Evolutionary conservation across 805 yeast species (phyloP), one percentile per base, ranked within the genome.

Genomic region (Blastobotrys muscicola): DNA sequence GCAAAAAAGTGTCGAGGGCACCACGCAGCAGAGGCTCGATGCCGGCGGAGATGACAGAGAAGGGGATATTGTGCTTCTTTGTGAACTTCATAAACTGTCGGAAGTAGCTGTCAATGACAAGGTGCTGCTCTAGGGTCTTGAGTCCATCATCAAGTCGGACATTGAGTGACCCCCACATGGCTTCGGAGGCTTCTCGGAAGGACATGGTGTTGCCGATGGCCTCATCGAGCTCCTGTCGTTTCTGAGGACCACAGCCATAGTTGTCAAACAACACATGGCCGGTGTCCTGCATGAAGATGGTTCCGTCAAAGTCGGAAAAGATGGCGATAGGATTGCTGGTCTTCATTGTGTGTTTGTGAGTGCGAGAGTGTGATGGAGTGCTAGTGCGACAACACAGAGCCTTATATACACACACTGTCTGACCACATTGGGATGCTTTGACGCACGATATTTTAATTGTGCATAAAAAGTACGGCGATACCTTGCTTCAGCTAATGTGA

Each of bases 211-310:
- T 55, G 46, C 66, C 66, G 45, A 67, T 67, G 20, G 62, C 53
- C 36, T 50, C 44, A 51, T 67, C 71, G 36, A 68, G 57, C 42
- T 54, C 50, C 50, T 56, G 57, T 35, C 72, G 62, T 39, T 50
- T 48, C 48, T 58, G 66, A 10, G 56, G 45, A 12, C 72, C 72
- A 41, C 70, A 65, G 42, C 72, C 72, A 45, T 55, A 63, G 44
- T 58, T 50, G 54, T 67, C 72, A 45, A 67, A 67, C 44, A 67
- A 57, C n/a, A 67, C 61, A 44, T 67, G 72, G 43, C 72, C 72
- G 13, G 72, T 66, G 46, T 67, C 72, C 51, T 67, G 72, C 42
- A 61, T 57, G 53, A 68, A 68, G 40, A 67, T 67, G 36, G 72
- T 67, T 38, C 72, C 72, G 52, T 67, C 72, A 50, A 67, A 67